Percentiles rank a stretch among this genome's conserved stretches.
Conservation (phyloP, 129 eudicot genomes). For the Solidago caesia region DNA sequence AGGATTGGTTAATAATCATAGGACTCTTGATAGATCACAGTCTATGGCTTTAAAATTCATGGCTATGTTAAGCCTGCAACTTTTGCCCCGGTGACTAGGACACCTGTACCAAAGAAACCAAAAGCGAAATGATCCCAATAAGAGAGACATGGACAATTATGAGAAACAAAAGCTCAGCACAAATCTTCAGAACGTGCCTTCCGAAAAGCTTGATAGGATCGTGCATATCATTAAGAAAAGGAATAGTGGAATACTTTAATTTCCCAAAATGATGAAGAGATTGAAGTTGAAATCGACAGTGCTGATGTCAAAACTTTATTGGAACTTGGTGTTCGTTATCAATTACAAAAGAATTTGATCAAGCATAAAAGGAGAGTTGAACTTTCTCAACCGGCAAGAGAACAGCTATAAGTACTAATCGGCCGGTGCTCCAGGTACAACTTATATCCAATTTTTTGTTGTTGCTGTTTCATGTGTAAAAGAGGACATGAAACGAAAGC, state of each 20-base stretch:
- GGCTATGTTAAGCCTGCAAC: neutral
- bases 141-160: neutral
- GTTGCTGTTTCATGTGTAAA: too few species aligned
- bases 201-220: neutral
- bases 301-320: constrained; percentile 90
- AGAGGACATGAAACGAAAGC: too few species aligned
- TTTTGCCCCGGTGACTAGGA: neutral
- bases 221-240: neutral
- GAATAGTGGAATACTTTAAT: constrained; percentile 28
- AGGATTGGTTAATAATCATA: neutral
- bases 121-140: neutral
- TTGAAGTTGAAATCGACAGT: constrained; percentile 89
- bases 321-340: constrained; percentile 93
- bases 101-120: neutral
- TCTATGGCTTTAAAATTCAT: neutral
- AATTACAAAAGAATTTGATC: constrained; percentile 93
- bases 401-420: constrained; percentile 40
- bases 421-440: constrained; percentile 36
- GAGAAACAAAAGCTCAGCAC: neutral
- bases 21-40: neutral
- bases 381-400: constrained; percentile 60
- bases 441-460: neutral
- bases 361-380: constrained; percentile 84
- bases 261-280: constrained; percentile 74
- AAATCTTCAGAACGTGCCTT: neutral